phyloP scores from a whole-genome alignment of 2,329 filamentous ascomycete species.

The Intubia oerlemansii region DNA sequence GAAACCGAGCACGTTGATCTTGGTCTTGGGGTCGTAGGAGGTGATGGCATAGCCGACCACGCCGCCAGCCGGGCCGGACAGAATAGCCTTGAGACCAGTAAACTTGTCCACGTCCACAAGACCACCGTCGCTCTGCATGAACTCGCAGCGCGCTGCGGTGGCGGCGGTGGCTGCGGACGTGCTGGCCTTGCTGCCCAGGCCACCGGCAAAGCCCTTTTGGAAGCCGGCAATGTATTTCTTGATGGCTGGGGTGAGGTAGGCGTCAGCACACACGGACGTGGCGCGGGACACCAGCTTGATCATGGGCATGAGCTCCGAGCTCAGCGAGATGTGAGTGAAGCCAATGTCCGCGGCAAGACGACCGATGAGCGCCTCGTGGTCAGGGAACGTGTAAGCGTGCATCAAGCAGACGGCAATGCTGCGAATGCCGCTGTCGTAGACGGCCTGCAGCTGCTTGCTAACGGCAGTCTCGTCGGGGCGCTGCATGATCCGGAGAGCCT shows the following conservation, averaged over 20 bases:
- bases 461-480: slow-evolving; percentile 36
- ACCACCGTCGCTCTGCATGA: slow-evolving; percentile 78
- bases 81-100: slow-evolving; percentile 63
- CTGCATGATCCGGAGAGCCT: slow-evolving; percentile 49
- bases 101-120: slow-evolving; percentile 59
- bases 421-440: slow-evolving; percentile 49
- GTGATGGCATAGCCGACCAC: slow-evolving; percentile 87
- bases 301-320: slow-evolving; percentile 74
- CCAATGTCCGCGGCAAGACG: slow-evolving; percentile 60
- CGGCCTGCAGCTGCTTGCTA: slow-evolving; percentile 36
- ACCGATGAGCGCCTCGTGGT: slow-evolving; percentile 63
- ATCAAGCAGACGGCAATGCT: slow-evolving; percentile 82
- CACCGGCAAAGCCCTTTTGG: slow-evolving; percentile 58
- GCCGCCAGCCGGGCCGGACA: slow-evolving; percentile 81
- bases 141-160: slow-evolving; percentile 53
- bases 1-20: slow-evolving; percentile 76
- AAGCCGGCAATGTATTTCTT: slow-evolving; percentile 57
- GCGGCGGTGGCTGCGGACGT: slow-evolving; percentile 34
- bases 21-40: slow-evolving; percentile 66
- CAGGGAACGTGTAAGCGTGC: slow-evolving; percentile 80
- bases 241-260: slow-evolving; percentile 61
- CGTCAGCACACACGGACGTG: slow-evolving; percentile 59
- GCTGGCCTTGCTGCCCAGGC: slow-evolving; percentile 47
- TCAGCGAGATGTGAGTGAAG: slow-evolving; percentile 63
- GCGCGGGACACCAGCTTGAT: slow-evolving; percentile 61